A percentile compares a stretch with the other conserved stretches of the same genome.
phyloP scores from a whole-genome alignment of 2,329 filamentous ascomycete genomes.

The Aspergillus nomiae region DNA sequence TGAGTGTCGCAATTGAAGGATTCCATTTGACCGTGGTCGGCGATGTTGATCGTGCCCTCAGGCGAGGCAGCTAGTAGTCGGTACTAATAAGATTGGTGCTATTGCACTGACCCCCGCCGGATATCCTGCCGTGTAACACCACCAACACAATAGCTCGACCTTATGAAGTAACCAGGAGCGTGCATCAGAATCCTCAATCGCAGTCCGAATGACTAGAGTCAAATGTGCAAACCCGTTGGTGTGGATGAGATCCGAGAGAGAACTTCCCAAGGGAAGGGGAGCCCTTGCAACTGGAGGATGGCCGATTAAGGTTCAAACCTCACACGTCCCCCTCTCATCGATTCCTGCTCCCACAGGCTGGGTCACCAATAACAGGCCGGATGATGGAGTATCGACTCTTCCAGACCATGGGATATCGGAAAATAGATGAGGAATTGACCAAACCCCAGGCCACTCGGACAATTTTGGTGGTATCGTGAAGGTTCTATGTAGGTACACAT shows the following conservation, averaged over 20 bases:
- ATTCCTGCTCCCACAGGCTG: slow-evolving; percentile 5
- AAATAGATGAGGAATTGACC: slow-evolving; percentile 13
- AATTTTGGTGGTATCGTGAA: slow-evolving; percentile 3
- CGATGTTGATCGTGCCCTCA: not conserved
- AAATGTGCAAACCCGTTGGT: slow-evolving; percentile 4
- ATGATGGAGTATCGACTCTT: slow-evolving; percentile 8
- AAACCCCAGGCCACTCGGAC: not conserved
- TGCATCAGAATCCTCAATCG: not conserved
- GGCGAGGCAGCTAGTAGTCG: not conserved
- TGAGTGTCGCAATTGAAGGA: not conserved
- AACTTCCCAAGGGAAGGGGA: not conserved
- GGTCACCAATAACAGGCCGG: not conserved
- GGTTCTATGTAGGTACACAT: slow-evolving; percentile 3
- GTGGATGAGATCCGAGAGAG: slow-evolving; percentile 8
- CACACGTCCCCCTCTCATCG: slow-evolving; percentile 8
- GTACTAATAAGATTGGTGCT: not conserved
- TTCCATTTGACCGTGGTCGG: not conserved
- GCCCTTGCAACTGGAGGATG: slow-evolving; percentile 8
- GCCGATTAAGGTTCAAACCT: slow-evolving; percentile 14
- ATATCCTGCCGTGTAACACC: slow-evolving; percentile 9
- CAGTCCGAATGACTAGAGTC: not conserved
- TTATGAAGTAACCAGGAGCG: not conserved
- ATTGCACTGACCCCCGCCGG: not conserved
- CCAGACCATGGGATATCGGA: slow-evolving; percentile 20
- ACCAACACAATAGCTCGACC: not conserved